Base-by-base conservation (phyloP, 352 stramenopile species). In the Peronospora belbahrii region DNA sequence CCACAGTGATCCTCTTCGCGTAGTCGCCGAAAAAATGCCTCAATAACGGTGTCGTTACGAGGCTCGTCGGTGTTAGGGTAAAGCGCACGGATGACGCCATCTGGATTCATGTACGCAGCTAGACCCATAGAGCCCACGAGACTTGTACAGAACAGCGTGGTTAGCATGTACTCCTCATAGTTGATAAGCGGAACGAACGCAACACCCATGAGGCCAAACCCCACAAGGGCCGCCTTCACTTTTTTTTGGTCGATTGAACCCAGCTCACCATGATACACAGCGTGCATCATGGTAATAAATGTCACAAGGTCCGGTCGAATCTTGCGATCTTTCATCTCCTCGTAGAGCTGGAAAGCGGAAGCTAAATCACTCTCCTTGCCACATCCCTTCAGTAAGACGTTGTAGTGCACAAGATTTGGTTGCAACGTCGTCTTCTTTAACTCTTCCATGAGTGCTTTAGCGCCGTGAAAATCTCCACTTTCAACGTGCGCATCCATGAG, bases 281-380 rank as follows among this genome's bases (percentile, higher is more conserved):
- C 82, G 55, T 90, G 82, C 78, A 93, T 85, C 76, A 90, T 88
- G 25, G 78, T 90, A 49, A 87, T 85, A 59, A 88, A 89, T 22
- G 82, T 93, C 25, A 85, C 67, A 2, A 82, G 62, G 25, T 88
- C 76, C 0, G 82, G 78, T 35, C 62, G 30, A 55, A 90, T 85
- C 45, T 74, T 67, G 35, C 62, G 67, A 28, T 69, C 50, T 53
- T 93, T 93, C 77, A 93, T 88, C 49, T 88, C 77, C 35, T 90
- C 82, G 52, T 93, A 93, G 33, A 88, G 42, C 43, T 88, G 56
- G 50, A 93, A 93, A 17, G 79, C 82, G 6, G 65, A 67, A 25
- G 74, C 57, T 28, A 93, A 68, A 30, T 85, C 52, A 37, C 65
- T 78, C n/a, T 68, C 68, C 35, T 87, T 88, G 25, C 82, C 82